phyloP scores from a whole-genome alignment of 768 basidiomycete genomes.

The Udeniomyces megalosporus region DNA sequence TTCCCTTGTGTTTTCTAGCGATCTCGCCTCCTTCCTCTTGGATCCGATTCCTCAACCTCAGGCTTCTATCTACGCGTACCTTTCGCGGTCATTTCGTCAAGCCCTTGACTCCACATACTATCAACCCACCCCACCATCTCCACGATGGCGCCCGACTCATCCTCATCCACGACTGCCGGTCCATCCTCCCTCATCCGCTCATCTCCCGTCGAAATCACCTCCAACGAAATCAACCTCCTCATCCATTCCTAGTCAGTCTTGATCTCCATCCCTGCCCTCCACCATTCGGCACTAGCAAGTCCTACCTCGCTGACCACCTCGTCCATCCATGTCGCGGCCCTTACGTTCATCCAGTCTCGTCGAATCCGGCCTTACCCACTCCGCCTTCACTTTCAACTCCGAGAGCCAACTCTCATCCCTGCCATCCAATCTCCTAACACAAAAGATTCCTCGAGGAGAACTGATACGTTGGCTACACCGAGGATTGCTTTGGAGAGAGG shows the following conservation, averaged over 20 bases:
- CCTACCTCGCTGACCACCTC: too few species aligned
- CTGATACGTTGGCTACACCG: conserved; percentile 13
- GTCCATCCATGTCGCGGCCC: too few species aligned
- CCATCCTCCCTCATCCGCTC: neutral
- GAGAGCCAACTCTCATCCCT: conserved; percentile 10
- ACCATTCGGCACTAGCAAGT: too few species aligned
- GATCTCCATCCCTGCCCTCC: too few species aligned
- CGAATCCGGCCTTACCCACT: conserved; percentile 13
- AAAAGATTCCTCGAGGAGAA: conserved; percentile 8
- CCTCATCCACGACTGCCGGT: neutral
- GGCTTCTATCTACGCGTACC: too few species aligned
- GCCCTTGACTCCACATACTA: too few species aligned
- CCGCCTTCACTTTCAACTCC: conserved; percentile 14
- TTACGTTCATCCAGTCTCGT: neutral
- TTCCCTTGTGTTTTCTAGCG: too few species aligned
- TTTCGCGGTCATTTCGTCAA: too few species aligned
- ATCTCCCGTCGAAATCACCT: conserved; percentile 5
- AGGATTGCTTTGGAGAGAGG: conserved; percentile 12
- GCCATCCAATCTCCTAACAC: neutral
- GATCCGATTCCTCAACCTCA: too few species aligned
- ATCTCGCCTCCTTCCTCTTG: too few species aligned
- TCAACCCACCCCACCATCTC: too few species aligned
- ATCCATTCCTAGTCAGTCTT: conserved; percentile 4
- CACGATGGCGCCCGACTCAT: neutral
- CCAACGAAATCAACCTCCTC: conserved; percentile 11